phyloP scores from a whole-genome alignment of 495 filamentous ascomycete genomes.

The Xylaria venustula region DNA sequence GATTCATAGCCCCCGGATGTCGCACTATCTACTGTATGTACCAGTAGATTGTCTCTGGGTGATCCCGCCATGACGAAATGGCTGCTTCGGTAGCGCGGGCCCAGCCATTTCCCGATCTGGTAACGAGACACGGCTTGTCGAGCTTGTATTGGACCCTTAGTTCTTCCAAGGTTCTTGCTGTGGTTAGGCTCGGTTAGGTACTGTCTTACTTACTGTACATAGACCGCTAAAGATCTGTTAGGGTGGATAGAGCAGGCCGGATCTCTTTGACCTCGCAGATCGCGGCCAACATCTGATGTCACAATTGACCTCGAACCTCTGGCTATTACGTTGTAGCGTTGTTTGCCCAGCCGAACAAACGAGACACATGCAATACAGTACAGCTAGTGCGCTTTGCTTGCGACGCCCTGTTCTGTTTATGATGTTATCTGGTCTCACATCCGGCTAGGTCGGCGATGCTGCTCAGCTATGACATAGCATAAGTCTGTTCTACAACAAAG shows the following conservation, averaged over 20 bases:
- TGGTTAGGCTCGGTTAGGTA: too few species aligned
- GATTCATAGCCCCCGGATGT: neutral
- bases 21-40: neutral
- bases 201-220: too few species aligned
- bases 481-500: neutral
- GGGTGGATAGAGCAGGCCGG: neutral
- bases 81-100: neutral
- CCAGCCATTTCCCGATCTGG: neutral
- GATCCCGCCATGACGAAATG: neutral
- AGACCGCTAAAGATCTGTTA: too few species aligned
- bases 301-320: neutral
- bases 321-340: neutral
- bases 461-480: slow-evolving; percentile 5
- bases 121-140: neutral
- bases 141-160: neutral
- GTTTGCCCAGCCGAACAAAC: neutral
- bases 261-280: slow-evolving; percentile 8
- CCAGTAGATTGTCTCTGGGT: too few species aligned
- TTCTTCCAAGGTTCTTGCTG: too few species aligned
- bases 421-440: neutral
- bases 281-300: neutral
- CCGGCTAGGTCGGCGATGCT: neutral
- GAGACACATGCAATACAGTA: neutral
- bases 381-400: neutral
- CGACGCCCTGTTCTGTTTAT: neutral